A percentile compares a stretch with the other conserved stretches of the same genome.
These are phyloP conservation scores for Gynochthodes officinalis DNA, from an alignment of 257 asterid species.

Conservation along the genomic window DNA sequence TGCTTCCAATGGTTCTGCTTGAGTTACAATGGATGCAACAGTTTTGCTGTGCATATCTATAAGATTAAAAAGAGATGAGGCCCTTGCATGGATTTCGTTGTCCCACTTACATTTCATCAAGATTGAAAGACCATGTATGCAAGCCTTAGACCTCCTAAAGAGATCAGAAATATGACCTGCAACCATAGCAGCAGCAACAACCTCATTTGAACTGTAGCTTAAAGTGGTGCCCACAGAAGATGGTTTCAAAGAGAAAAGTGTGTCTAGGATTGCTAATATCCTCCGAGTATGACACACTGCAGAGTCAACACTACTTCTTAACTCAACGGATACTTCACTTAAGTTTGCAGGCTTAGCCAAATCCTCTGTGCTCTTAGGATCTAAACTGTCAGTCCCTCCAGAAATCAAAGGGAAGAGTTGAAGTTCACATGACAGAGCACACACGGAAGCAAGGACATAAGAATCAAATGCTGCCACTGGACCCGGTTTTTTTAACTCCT, in stretches of 20 bases:
- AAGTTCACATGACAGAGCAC: constrained; percentile 96
- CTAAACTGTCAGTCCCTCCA: constrained; percentile 42
- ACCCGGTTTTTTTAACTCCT: constrained; percentile 84
- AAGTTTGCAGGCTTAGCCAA: constrained; percentile 45
- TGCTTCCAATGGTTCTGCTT: constrained; percentile 96
- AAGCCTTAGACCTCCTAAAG: constrained; percentile 91
- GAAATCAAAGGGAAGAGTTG: constrained; percentile 82
- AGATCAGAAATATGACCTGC: constrained; percentile 97
- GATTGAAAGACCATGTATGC: constrained; percentile 85
- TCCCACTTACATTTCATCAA: constrained; percentile 93
- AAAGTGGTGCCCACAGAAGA: constrained; percentile 88
- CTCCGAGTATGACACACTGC: constrained; percentile 89
- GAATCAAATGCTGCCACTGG: constrained; percentile 98
- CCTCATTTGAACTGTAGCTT: constrained; percentile 91
- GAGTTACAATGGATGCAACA: constrained; percentile 83
- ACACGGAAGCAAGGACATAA: constrained; percentile 94
- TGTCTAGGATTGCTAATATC: constrained; percentile 86
- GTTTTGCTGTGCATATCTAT: constrained; percentile 90
- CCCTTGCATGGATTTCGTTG: constrained; percentile 70
- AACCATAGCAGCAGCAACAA: constrained; percentile 99
- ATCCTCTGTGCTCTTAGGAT: constrained; percentile 28
- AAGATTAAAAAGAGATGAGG: constrained; percentile 88
- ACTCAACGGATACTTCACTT: constrained; percentile 44
- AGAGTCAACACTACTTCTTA: constrained; percentile 64
- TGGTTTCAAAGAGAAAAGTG: constrained; percentile 94